Percentiles rank a stretch among this genome's conserved stretches.
phyloP scores from a whole-genome alignment of 192 early-diverging fungal genomes.

The Coemansia reversa region DNA sequence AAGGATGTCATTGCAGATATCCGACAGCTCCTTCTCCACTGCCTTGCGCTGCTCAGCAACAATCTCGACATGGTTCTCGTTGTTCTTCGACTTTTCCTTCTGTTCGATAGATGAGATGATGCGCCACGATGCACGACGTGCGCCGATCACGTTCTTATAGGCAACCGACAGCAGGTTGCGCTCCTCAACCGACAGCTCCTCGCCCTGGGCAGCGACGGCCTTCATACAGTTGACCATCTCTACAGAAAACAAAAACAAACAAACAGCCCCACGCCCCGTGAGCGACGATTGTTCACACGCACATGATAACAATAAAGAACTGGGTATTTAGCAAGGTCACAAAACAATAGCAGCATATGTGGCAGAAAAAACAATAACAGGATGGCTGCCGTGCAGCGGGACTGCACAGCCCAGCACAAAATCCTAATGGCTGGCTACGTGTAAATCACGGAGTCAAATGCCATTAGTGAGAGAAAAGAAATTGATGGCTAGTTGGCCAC shows the following conservation, averaged over 20 bases:
- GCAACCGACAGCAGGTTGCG: slow-evolving; percentile 96
- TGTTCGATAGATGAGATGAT: slow-evolving; percentile 96
- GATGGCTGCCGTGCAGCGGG: neutral
- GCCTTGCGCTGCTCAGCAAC: slow-evolving; percentile 90
- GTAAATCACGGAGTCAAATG: neutral
- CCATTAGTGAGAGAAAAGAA: neutral
- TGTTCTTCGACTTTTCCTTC: slow-evolving; percentile 89
- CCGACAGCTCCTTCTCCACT: slow-evolving; percentile 91
- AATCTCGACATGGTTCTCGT: slow-evolving; percentile 77
- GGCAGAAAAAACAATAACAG: neutral
- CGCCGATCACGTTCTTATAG: slow-evolving; percentile 99
- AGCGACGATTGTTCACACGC: neutral
- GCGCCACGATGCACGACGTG: slow-evolving; percentile 94
- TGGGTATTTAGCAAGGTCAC: neutral
- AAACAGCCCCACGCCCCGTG: neutral
- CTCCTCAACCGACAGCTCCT: slow-evolving; percentile 90
- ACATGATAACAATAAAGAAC: neutral
- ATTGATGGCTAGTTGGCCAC: neutral
- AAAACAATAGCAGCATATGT: neutral
- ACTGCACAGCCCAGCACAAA: neutral
- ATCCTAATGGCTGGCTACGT: neutral
- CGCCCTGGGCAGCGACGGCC: slow-evolving; percentile 59
- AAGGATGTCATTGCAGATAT: slow-evolving; percentile 95
- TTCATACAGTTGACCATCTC: slow-evolving; percentile 85
- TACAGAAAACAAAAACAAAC: slow-evolving; percentile 60